Evolutionary conservation across 768 basidiomycete species (phyloP).

Genomic region (Leccinum imitatum): DNA sequence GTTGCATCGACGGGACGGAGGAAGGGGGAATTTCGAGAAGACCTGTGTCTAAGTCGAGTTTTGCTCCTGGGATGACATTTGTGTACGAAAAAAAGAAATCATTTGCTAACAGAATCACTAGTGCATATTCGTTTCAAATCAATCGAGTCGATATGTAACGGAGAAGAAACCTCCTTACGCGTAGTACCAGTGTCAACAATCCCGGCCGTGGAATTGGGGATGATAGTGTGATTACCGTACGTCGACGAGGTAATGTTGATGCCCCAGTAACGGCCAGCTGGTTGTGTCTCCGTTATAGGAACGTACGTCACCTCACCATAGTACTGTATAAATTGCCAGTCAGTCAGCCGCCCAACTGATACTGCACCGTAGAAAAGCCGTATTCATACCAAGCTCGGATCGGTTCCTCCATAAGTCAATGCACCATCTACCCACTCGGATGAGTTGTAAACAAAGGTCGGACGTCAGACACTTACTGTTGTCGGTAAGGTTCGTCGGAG

Average conservation of each 20-base stretch:
- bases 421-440: slow-evolving; percentile 11
- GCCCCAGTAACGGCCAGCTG: slow-evolving; percentile 30
- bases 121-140: neutral
- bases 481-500: slow-evolving; percentile 7
- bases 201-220: slow-evolving; percentile 5
- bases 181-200: neutral
- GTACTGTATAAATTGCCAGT: slow-evolving; percentile 11
- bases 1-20: slow-evolving; percentile 12
- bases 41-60: neutral
- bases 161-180: neutral
- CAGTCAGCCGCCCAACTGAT: neutral
- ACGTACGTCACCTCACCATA: slow-evolving; percentile 23
- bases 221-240: slow-evolving; percentile 15
- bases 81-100: slow-evolving; percentile 13
- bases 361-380: neutral
- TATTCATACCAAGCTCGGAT: neutral
- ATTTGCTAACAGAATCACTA: slow-evolving; percentile 14
- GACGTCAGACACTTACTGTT: slow-evolving; percentile 7
- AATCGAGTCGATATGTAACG: neutral
- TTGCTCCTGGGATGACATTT: slow-evolving; percentile 13
- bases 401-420: neutral
- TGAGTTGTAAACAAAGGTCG: neutral
- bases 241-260: slow-evolving; percentile 24
- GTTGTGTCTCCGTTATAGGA: slow-evolving; percentile 28
- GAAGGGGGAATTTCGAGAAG: slow-evolving; percentile 13